Evolutionary conservation across 164 flowering plant species (phyloP), one percentile per base, ranked within the genome.

Genomic region (Sedum album): DNA sequence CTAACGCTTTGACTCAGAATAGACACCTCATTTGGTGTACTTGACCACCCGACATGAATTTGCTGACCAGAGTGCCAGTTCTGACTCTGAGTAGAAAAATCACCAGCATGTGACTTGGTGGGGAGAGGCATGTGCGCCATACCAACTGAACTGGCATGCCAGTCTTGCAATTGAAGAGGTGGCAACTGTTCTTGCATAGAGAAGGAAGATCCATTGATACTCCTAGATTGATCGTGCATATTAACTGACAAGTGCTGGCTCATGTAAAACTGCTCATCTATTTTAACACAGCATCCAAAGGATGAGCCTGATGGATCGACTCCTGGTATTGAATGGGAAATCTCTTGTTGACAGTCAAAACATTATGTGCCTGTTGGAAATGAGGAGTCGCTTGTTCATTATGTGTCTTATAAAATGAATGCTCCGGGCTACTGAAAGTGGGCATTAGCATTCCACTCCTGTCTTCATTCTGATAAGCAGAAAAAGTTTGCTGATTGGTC

Each of bases 11-110:
- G 86, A 46, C 69, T 78, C 1, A 78, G 62, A 39, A 76, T 42
- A 70, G 75, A 68, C 20, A 73, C 73, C 68, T 70, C 67, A 65
- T 35, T 74, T 61, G 79, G 84, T 25, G 81, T 48, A 46, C 73
- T 73, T 66, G 82, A 71, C 91, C 87, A 85, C 57, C 82, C 82
- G 67, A 79, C 79, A 31, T 76, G 82, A 28, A 75, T 75, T 49
- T 75, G 78, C 69, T 75, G 79, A 72, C 86, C 83, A 31, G 83
- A 68, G 71, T 72, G 81, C 91, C 88, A 86, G 78, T 80, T 81
- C 65, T 76, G 91, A 70, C 73, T 74, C 38, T 3, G 7, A 7
- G 38, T 35, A 39, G 80, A 69, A 67, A 81, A 48, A 9, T 70
- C 79, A 36, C 78, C 80, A 48, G 75, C 70, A 70, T 68, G 78